Evolutionary conservation across 192 early-diverging fungal genomes (phyloP).

Genomic region (Diversispora epigaea): DNA sequence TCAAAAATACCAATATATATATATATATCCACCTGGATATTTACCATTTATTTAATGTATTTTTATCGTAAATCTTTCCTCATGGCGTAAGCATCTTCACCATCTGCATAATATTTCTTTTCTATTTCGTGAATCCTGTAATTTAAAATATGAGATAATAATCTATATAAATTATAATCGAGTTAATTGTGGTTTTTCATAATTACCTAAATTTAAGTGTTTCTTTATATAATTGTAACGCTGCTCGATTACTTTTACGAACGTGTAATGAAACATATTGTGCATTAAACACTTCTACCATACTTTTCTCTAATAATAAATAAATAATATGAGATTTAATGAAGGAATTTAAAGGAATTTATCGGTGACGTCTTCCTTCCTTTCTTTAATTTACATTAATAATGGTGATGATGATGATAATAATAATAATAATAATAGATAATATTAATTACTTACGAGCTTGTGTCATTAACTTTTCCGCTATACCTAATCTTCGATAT

Average conservation of each 20-base stretch:
- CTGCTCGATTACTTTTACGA: constrained; percentile 88
- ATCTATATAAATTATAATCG: not conserved
- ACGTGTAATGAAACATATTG: constrained; percentile 93
- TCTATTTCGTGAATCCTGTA: constrained; percentile 82
- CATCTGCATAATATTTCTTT: constrained; percentile 97
- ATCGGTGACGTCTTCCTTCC: too few species aligned
- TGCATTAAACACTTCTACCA: constrained; percentile 86
- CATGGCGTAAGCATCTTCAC: constrained; percentile 89
- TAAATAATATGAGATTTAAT: not conserved
- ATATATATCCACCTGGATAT: too few species aligned
- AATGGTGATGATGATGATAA: too few species aligned
- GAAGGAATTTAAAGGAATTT: not conserved
- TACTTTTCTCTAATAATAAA: constrained; percentile 53
- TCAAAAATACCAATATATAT: too few species aligned
- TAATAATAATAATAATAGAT: not conserved
- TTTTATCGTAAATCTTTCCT: constrained; percentile 43
- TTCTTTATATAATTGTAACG: constrained; percentile 90
- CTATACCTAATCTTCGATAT: constrained; percentile 94
- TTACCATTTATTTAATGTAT: too few species aligned
- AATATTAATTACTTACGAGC: constrained; percentile 58
- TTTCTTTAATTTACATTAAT: too few species aligned
- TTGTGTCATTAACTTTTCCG: constrained; percentile 95
- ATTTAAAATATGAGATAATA: not conserved
- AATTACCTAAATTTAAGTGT: constrained; percentile 83
- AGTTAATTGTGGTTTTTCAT: not conserved